Conservation (phyloP, 345 rosid genomes). For the Citrus maxima region DNA sequence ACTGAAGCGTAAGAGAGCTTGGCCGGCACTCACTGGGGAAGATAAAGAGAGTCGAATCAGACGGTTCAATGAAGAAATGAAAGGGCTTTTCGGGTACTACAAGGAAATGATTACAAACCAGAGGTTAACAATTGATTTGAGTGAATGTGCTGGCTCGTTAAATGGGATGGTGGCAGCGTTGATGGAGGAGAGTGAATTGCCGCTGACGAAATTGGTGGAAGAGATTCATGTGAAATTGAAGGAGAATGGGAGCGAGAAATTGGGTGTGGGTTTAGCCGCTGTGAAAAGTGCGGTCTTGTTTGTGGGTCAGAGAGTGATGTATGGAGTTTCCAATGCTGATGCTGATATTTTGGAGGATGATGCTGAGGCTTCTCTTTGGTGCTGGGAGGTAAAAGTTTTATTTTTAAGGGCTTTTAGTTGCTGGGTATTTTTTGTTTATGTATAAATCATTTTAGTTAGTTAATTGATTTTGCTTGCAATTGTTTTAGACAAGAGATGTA, state of each 20-base stretch:
- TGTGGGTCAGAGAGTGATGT: constrained; percentile 74
- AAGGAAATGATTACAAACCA: constrained; percentile 38
- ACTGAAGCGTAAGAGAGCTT: constrained; percentile 62
- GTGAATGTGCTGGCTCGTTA: constrained; percentile 30
- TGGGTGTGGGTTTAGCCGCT: constrained; percentile 26
- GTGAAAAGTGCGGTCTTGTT: constrained; percentile 66
- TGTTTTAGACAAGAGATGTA: constrained; percentile 66
- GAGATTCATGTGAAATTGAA: constrained; percentile 39
- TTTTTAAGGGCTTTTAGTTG: neutral
- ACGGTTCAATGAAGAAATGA: constrained; percentile 39
- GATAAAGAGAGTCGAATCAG: constrained; percentile 44
- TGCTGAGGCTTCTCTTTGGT: constrained; percentile 63
- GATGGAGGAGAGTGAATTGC: constrained; percentile 69
- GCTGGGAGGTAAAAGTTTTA: constrained; percentile 75
- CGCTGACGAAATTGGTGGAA: constrained; percentile 64
- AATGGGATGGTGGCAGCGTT: constrained; percentile 54
- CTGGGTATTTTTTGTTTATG: neutral
- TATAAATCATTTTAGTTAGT: neutral
- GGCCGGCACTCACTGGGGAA: constrained; percentile 19
- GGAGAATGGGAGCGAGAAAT: constrained; percentile 29
- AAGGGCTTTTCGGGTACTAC: constrained; percentile 54
- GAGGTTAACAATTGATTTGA: constrained; percentile 20
- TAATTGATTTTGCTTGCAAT: neutral
- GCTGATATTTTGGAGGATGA: constrained; percentile 91
- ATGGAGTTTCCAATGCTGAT: constrained; percentile 63